Conservation (phyloP, 345 rosid genomes). For the Raphanus sativus region DNA sequence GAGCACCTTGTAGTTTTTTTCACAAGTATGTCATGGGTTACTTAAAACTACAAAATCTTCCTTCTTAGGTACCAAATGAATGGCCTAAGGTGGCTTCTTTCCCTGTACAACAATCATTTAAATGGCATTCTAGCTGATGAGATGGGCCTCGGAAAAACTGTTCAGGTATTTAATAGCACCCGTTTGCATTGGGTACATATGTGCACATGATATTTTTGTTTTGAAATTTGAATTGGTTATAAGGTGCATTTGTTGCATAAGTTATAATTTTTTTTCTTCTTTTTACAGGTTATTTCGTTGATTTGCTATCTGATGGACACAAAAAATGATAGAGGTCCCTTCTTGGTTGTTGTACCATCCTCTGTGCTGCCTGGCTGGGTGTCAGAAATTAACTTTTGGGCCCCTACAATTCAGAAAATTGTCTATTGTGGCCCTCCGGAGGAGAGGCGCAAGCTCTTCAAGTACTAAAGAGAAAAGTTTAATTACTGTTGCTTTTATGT, state of each 20-base stretch:
- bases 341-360: conserved; percentile 90
- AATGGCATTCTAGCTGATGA: conserved; percentile 97
- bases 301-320: conserved; percentile 91
- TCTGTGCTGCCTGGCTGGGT: conserved; percentile 93
- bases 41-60: conserved; percentile 24
- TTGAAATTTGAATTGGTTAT: not conserved
- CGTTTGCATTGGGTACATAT: not conserved
- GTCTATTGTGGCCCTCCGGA: conserved; percentile 89
- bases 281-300: conserved; percentile 67
- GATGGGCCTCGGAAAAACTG: conserved; percentile 98
- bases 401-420: conserved; percentile 69
- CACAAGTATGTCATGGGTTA: conserved; percentile 9
- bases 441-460: conserved; percentile 83
- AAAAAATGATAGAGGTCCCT: conserved; percentile 90
- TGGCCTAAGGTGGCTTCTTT: conserved; percentile 90
- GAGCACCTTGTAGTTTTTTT: not conserved
- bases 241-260: not conserved
- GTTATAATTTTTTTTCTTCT: not conserved
- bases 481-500: conserved; percentile 1
- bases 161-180: conserved; percentile 54
- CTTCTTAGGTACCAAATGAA: conserved; percentile 86
- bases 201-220: not conserved
- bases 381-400: conserved; percentile 82
- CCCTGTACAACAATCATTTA: conserved; percentile 81
- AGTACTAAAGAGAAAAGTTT: conserved; percentile 46